Base-by-base conservation (phyloP, 257 asterid genomes). In the Solanum lycopersicoides region DNA sequence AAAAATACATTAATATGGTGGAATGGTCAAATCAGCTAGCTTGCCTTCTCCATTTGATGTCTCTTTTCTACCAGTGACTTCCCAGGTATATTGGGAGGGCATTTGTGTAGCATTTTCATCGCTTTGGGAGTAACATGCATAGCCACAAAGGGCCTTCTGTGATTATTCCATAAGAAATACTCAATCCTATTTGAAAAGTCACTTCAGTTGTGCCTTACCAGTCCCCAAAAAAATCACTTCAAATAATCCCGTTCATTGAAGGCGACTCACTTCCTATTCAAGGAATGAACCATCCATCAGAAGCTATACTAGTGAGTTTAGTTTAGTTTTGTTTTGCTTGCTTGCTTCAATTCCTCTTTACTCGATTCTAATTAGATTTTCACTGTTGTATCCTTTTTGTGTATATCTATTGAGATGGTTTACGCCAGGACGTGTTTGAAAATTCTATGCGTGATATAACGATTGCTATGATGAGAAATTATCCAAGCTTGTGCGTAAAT, bases 351-450 rank as follows among this genome's bases (percentile, higher is more conserved):
- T 41, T 13, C 34, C 83, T 21, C 12, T 12, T 76, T 23, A 42
- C 3, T 34, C 35, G 35, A 34, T 34, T 34, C 35, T 34, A 34
- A 34, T 34, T 34, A 34, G 35, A 34, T 34, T 35, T 35, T 35
- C 7, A 35, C 37, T 4, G 7, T 35, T 5, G 37, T 4, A 35
- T 35, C 37, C 37, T 35, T 35, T 35, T 35, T 35, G 37, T 35
- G 37, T 35, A 35, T 35, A 35, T 35, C 37, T 35, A 35, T 35
- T 35, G 37, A 35, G 37, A 35, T 35, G 37, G 5, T 35, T 5
- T 35, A 35, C 30, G 30, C 30, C 30, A 28, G 30, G 30, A 28
- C 30, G 30, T 28, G 30, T 92, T 97, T 89, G 98, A 95, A 75
- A 89, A 87, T 87, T 28, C 30, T 28, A 28, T 28, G 30, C 30